These are phyloP conservation scores for Saturnispora saitoi DNA, from an alignment of 805 yeast species.

Conservation along the genomic window DNA sequence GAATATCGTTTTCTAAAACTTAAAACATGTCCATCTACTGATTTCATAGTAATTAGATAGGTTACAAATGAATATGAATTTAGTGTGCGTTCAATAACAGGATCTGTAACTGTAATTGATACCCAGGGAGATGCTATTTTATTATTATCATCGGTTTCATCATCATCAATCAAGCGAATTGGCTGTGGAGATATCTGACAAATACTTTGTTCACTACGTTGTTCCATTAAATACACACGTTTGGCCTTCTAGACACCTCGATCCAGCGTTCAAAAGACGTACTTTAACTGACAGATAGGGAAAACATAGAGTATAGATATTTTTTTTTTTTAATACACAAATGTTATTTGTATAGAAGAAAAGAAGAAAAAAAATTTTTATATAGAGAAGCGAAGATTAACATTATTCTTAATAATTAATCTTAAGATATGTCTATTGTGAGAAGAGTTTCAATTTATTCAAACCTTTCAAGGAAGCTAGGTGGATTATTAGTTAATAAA, in stretches of 20 bases:
- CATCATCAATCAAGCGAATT: conserved; percentile 30
- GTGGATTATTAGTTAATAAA: not conserved
- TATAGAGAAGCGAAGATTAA: too few relatives aligned
- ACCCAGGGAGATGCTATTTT: conserved; percentile 6
- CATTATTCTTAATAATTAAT: not conserved
- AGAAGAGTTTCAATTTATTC: not conserved
- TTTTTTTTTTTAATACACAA: too few relatives aligned
- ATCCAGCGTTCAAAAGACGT: too few relatives aligned
- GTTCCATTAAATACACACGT: not conserved
- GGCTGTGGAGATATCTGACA: conserved; percentile 21
- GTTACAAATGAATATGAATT: conserved; percentile 23
- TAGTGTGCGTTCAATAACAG: conserved; percentile 23
- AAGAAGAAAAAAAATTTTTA: too few relatives aligned
- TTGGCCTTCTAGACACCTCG: not conserved
- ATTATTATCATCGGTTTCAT: conserved; percentile 22
- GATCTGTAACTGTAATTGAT: conserved; percentile 22
- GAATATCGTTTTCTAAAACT: conserved; percentile 51
- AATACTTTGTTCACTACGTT: not conserved
- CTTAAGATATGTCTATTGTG: not conserved
- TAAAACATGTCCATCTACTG: conserved; percentile 31
- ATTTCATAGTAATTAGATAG: conserved; percentile 25
- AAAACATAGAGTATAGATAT: too few relatives aligned
- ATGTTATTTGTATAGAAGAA: too few relatives aligned
- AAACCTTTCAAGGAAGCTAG: not conserved
- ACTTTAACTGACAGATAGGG: too few relatives aligned